phyloP scores from a whole-genome alignment of 352 stramenopile species.

The Phytophthora citricola region DNA sequence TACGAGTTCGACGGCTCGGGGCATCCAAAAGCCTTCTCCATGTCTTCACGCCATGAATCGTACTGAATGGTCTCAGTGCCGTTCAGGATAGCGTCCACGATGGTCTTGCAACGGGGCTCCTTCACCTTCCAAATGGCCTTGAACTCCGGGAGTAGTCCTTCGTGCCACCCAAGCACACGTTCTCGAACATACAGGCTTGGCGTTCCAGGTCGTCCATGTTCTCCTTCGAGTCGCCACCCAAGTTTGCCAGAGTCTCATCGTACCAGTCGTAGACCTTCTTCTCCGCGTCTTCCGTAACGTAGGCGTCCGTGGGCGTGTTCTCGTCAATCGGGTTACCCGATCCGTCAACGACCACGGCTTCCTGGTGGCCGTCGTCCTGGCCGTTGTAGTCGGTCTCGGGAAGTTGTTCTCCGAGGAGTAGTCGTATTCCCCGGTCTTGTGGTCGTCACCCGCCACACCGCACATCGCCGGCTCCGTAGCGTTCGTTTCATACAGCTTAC shows the following conservation, averaged over 20 bases:
- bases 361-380: conserved; percentile 29
- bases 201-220: conserved; percentile 62
- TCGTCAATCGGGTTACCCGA: conserved; percentile 16
- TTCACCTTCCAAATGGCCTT: conserved; percentile 51
- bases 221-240: conserved; percentile 41
- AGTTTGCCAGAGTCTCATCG: conserved; percentile 40
- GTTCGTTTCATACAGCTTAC: conserved; percentile 26
- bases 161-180: conserved; percentile 58
- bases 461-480: conserved; percentile 22
- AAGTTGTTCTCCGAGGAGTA: conserved; percentile 34
- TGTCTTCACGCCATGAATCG: conserved; percentile 44
- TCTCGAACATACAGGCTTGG: conserved; percentile 64
- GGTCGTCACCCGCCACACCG: conserved; percentile 9
- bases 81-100: conserved; percentile 50
- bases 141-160: conserved; percentile 57
- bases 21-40: conserved; percentile 50
- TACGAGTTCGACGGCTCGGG: conserved; percentile 33
- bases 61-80: conserved; percentile 42
- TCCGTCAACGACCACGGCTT: conserved; percentile 21
- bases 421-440: conserved; percentile 14
- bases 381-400: conserved; percentile 28
- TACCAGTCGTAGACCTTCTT: conserved; percentile 55
- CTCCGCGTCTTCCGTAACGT: conserved; percentile 40
- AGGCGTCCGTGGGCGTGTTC: conserved; percentile 19
- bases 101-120: conserved; percentile 50